Evolutionary conservation across 805 yeast species (phyloP), one percentile per base, ranked within the genome.

Genomic region (Grigorovia yakushimaensis): DNA sequence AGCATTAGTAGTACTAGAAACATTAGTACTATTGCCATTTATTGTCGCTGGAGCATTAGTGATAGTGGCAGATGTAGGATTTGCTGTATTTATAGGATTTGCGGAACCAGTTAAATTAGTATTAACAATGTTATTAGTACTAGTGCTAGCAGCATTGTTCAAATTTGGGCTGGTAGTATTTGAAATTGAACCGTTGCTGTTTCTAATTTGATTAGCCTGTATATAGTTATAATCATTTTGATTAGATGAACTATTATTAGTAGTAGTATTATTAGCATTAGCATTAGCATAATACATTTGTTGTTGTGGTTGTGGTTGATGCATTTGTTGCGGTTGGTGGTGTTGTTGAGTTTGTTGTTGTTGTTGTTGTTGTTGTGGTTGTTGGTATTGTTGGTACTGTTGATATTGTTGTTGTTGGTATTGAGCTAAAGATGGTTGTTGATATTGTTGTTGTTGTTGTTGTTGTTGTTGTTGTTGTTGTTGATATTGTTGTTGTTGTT

Each of bases 401-500:
- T 44, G 41, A 35, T 5, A 43, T 22, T 36, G 53, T 38, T 49
- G 53, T 39, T 48, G 55, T 38, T 51, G 52, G 9, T 45, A 42
- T 24, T 46, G 50, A n/a, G 45, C 43, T 41, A 45, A 50, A n/a
- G 47, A 45, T 27, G 50, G 55, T 24, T 39, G 47, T 13, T 45
- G 49, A 11, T 51, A 51, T 9, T 47, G 48, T 30, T 43, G 50
- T 15, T 47, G 50, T 33, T 44, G 51, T 36, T 43, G 48, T 15
- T 49, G 51, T n/a, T 42, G 47, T 24, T 52, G 54, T 39, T 24
- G 27, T 24, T 24, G 27, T 24, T 51, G 54, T 39, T 48, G 57
- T 22, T 50, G 53, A 17, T 50, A 51, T 20, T 50, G 54, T 36
- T 43, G 48, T 15, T 49, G 51, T n/a, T 42, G 47, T 24, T 52